Evolutionary conservation across 1,284 basidiomycete species (phyloP), one percentile per base, ranked within the genome.

Genomic region (Ustilago hordei): DNA sequence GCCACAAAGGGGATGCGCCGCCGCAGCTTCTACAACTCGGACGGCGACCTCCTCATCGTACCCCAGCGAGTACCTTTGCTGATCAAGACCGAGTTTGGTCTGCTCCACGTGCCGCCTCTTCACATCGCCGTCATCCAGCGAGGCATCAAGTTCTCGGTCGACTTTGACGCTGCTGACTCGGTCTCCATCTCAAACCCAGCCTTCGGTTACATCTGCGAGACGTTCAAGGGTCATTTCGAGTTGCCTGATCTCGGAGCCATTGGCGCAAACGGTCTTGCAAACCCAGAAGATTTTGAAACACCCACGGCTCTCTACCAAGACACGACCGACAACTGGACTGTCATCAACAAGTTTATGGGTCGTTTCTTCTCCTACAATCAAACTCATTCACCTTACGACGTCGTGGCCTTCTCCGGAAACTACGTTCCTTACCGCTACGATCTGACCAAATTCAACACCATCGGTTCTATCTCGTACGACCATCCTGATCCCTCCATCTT

Each of bases 361-460:
- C 87, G 90, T 81, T 85, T 91, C 15, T 91, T 90, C 81, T 83
- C 86, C 8, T 91, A 90, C 79, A 86, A 87, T 55, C 91, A 92
- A 78, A 88, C 90, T 53, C 91, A 92, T 81, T 91, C 91, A 1
- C 91, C 91, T 0, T 92, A 92, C 84, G 91, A 92, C 80, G 91
- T 92, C 35, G 91, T 92, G 52, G 91, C 91, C 0, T 92, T 90
- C 89, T 62, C 43, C n/a, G 54, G 63, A 64, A 92, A 91, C 86
- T 92, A 92, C 78, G 88, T 91, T 3, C 91, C 91, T 1, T 92
- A 91, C 87, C 92, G 92, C 84, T 92, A 92, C 81, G 90, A 90
- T 39, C 84, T 92, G 81, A 88, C 89, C 81, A 91, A 91, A 82
- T 92, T 92, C 86, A 87, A 90, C 81, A 89, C 89, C 72, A 89